Evolutionary conservation across 345 rosid genomes (phyloP).

Genomic region (Xanthoceras sorbifolium): DNA sequence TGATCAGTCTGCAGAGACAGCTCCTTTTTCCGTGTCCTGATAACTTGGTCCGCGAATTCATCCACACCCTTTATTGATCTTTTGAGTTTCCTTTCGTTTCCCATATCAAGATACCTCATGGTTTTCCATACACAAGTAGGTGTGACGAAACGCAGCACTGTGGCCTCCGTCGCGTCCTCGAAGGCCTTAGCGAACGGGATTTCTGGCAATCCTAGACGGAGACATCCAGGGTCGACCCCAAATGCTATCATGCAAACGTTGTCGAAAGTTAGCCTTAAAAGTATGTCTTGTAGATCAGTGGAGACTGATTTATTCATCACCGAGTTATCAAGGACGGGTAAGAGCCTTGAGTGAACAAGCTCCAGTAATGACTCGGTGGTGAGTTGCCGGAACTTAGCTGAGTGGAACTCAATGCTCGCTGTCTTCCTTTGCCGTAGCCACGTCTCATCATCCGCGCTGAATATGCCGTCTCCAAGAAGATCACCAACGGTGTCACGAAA

Average conservation of each 20-base stretch:
- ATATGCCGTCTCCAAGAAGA: constrained; percentile 87
- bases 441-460: constrained; percentile 78
- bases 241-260: constrained; percentile 95
- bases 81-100: constrained; percentile 78
- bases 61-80: constrained; percentile 70
- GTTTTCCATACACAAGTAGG: constrained; percentile 87
- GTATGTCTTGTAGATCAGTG: constrained; percentile 81
- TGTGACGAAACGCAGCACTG: constrained; percentile 63
- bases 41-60: constrained; percentile 75
- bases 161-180: constrained; percentile 88
- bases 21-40: constrained; percentile 74
- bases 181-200: constrained; percentile 87
- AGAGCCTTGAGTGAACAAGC: constrained; percentile 75
- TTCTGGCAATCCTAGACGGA: constrained; percentile 55
- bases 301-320: constrained; percentile 31
- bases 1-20: constrained; percentile 33
- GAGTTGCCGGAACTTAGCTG: constrained; percentile 72
- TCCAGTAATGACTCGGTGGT: constrained; percentile 66
- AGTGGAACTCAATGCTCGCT: constrained; percentile 91
- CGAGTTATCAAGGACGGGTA: constrained; percentile 68
- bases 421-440: constrained; percentile 92
- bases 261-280: constrained; percentile 81
- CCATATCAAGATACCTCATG: constrained; percentile 65
- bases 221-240: constrained; percentile 92
- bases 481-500: constrained; percentile 70